Percentiles rank a stretch among this genome's conserved stretches.
Conservation (phyloP, 2,329 filamentous ascomycete genomes). For the Ambrosiella beaveri region DNA sequence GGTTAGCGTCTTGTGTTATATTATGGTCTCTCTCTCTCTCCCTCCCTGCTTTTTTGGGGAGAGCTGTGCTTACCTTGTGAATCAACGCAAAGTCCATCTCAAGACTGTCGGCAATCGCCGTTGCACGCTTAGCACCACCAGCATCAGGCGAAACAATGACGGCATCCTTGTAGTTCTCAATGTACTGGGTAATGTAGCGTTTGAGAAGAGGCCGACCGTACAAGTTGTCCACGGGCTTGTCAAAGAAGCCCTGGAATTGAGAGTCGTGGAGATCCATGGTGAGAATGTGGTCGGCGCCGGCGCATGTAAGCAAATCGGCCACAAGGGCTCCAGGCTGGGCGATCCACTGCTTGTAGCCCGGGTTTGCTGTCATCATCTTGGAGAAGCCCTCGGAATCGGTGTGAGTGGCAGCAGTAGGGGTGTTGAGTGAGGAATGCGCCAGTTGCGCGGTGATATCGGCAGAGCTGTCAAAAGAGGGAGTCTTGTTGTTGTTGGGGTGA, state of each 20-base stretch:
- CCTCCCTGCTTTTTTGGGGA: too few species aligned
- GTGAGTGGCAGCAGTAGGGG: conserved; percentile 29
- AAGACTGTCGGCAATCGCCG: conserved; percentile 81
- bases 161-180: conserved; percentile 67
- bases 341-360: conserved; percentile 97
- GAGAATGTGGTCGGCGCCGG: conserved; percentile 87
- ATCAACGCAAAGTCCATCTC: conserved; percentile 94
- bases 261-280: conserved; percentile 92
- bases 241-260: conserved; percentile 94
- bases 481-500: conserved; percentile 51
- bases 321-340: conserved; percentile 91
- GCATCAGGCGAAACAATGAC: conserved; percentile 95
- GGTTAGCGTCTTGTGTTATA: background rate
- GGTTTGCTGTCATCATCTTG: conserved; percentile 54
- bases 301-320: conserved; percentile 84
- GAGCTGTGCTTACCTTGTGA: conserved; percentile 56
- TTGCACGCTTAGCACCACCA: conserved; percentile 88
- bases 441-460: conserved; percentile 57
- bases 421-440: conserved; percentile 45
- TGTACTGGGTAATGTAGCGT: conserved; percentile 59
- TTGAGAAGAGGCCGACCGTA: conserved; percentile 66
- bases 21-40: background rate
- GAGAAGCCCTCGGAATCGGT: conserved; percentile 17
- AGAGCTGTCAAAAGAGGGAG: conserved; percentile 43
- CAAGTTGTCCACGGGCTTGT: conserved; percentile 94